A percentile compares a stretch with the other conserved stretches of the same genome.
Evolutionary conservation across 106 monocot species (phyloP).

Genomic region (Alisma plantagoaquatica): DNA sequence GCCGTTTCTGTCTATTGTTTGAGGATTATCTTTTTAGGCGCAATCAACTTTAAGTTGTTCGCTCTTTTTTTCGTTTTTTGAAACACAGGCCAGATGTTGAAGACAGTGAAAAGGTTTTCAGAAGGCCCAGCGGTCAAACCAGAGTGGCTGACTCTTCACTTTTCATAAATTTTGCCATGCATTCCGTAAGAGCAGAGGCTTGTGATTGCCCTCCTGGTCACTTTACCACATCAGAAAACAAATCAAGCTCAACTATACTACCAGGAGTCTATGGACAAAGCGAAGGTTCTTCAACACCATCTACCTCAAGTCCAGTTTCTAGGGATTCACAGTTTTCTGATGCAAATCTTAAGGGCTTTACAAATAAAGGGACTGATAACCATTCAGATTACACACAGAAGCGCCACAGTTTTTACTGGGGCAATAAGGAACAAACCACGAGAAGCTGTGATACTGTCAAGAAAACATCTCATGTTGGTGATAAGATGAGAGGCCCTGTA

Average conservation of each 20-base stretch:
- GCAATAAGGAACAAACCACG: slow-evolving; percentile 34
- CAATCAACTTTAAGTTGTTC: no score
- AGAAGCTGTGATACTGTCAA: slow-evolving; percentile 28
- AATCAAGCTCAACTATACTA: slow-evolving; percentile 44
- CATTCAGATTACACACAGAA: slow-evolving; percentile 14
- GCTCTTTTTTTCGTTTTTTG: neutral
- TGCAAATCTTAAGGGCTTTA: slow-evolving; percentile 17
- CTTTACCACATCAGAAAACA: slow-evolving; percentile 24
- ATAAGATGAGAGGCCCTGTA: slow-evolving; percentile 47
- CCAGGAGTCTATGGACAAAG: slow-evolving; percentile 37
- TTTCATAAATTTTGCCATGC: slow-evolving; percentile 93
- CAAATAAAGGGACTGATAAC: neutral
- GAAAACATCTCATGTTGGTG: slow-evolving; percentile 51
- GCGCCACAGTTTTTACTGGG: slow-evolving; percentile 34
- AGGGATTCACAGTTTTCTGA: slow-evolving; percentile 32
- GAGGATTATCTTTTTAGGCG: no score
- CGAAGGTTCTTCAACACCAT: slow-evolving; percentile 33
- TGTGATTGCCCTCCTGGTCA: slow-evolving; percentile 94
- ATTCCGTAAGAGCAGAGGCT: slow-evolving; percentile 96
- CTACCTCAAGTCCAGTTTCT: slow-evolving; percentile 27
- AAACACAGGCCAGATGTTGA: slow-evolving; percentile 71
- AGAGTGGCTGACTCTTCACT: slow-evolving; percentile 64
- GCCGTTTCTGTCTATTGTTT: no score
- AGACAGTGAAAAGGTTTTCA: slow-evolving; percentile 78
- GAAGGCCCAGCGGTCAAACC: slow-evolving; percentile 60